These are phyloP conservation scores for Neoboletus subvelutipes DNA, from an alignment of 768 basidiomycete genomes.

Conservation along the genomic window DNA sequence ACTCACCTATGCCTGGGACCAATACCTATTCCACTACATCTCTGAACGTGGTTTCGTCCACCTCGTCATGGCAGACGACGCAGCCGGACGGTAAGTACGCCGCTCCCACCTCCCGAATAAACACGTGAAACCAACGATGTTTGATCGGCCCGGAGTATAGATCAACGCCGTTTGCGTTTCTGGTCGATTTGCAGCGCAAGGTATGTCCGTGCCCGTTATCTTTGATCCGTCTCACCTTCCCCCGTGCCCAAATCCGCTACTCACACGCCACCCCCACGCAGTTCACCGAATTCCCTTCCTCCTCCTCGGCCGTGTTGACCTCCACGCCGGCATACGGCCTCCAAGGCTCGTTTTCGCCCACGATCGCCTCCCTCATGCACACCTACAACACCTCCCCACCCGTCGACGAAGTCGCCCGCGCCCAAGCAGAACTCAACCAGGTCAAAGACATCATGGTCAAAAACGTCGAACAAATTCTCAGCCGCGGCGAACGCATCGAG, in stretches of 20 bases:
- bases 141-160: conserved; percentile 37
- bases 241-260: not conserved
- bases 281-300: conserved; percentile 64
- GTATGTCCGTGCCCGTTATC: conserved; percentile 31
- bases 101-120: not conserved
- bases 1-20: conserved; percentile 86
- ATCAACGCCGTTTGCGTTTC: conserved; percentile 92
- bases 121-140: not conserved
- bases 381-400: conserved; percentile 89
- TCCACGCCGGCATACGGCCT: conserved; percentile 57
- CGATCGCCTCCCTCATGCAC: conserved; percentile 73
- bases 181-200: conserved; percentile 82
- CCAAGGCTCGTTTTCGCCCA: conserved; percentile 70
- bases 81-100: conserved; percentile 71
- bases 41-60: conserved; percentile 85
- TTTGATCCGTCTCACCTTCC: not conserved
- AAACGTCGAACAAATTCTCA: conserved; percentile 95
- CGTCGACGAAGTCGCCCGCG: conserved; percentile 83
- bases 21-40: conserved; percentile 93
- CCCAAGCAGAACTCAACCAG: conserved; percentile 83
- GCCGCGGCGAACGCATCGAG: conserved; percentile 92
- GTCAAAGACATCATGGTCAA: conserved; percentile 99
- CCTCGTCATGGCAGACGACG: conserved; percentile 93
- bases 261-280: conserved; percentile 22
- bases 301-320: conserved; percentile 52